Base-by-base conservation (phyloP, 2,329 filamentous ascomycete genomes). In the Phoma sp. region DNA sequence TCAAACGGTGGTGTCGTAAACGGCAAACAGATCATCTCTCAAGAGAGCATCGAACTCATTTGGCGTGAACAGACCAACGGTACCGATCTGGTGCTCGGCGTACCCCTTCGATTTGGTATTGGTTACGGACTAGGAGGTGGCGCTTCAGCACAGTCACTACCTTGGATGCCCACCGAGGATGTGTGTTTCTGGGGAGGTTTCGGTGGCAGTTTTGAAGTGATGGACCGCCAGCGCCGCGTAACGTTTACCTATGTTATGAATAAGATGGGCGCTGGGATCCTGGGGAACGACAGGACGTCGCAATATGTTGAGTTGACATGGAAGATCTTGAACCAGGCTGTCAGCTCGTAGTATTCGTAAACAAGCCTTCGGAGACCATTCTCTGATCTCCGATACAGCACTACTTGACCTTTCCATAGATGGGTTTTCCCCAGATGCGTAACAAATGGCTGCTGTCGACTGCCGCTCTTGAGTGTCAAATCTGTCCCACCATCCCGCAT, bases 1-100 rank as follows among this genome's bases (percentile, higher is more conserved):
- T 56, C 59, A 10, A 30, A 57, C 17, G 46, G 28, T 20, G 50
- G 52, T 28, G 15, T 20, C 7, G 28, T 33, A 5, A 32, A 46
- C 23, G 43, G 47, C n/a, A 34, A 36, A 6, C 32, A 43, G 5
- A 20, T 61, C 6, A 29, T 63, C 10, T 60, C 60, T 3, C 39
- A 26, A 3, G 32, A 47, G 14, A 60, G 53, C 1, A 38, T 58
- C n/a, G 54, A 56, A n/a, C 36, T 46, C 5, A 58, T 63, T 10
- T 63, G 59, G 36, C 23, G 42, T 3, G 48, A 47, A 4, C 54
- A 63, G 43, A 28, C 47, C 32, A 7, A 30, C 4, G 49, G 43
- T 3, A 9, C 10, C 10, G 61, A 63, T 33, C 39, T 56, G 4
- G 59, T 60, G 4, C 7, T 60, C 7, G 39, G 38, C 2, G 4